Evolutionary conservation across 176 grass and related monocot genomes (phyloP).

Genomic region (Avena eriantha): DNA sequence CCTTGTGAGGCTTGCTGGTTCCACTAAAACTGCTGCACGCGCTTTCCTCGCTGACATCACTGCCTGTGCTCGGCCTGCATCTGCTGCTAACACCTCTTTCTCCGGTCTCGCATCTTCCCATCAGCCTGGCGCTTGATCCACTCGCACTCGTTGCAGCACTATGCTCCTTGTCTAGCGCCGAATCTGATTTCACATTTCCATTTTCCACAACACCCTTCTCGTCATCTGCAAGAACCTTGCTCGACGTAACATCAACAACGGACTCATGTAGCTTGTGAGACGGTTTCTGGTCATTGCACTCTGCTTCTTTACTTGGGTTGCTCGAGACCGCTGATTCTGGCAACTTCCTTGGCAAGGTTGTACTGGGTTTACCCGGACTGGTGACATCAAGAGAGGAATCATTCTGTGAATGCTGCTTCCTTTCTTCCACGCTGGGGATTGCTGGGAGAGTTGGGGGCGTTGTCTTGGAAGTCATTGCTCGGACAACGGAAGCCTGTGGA

Average conservation of each 20-base stretch:
- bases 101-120: constrained; percentile 46
- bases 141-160: constrained; percentile 41
- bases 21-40: constrained; percentile 73
- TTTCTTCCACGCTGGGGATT: constrained; percentile 5
- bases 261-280: constrained; percentile 21
- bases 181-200: constrained; percentile 43
- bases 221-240: constrained; percentile 37
- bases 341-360: constrained; percentile 10
- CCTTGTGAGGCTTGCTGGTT: constrained; percentile 76
- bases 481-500: background rate
- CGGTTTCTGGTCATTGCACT: constrained; percentile 42
- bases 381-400: constrained; percentile 45
- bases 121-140: constrained; percentile 45
- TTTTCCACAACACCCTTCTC: constrained; percentile 49
- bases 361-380: background rate
- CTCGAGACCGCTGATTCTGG: constrained; percentile 36
- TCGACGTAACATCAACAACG: background rate
- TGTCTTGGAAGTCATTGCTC: constrained; percentile 56
- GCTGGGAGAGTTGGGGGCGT: constrained; percentile 34
- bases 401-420: constrained; percentile 31
- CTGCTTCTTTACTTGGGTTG: constrained; percentile 19
- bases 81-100: constrained; percentile 59
- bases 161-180: constrained; percentile 30
- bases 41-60: constrained; percentile 78
- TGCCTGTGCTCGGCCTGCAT: constrained; percentile 65